Conservation (phyloP, 208 protist species). For the Trypanosoma boissoni region DNA sequence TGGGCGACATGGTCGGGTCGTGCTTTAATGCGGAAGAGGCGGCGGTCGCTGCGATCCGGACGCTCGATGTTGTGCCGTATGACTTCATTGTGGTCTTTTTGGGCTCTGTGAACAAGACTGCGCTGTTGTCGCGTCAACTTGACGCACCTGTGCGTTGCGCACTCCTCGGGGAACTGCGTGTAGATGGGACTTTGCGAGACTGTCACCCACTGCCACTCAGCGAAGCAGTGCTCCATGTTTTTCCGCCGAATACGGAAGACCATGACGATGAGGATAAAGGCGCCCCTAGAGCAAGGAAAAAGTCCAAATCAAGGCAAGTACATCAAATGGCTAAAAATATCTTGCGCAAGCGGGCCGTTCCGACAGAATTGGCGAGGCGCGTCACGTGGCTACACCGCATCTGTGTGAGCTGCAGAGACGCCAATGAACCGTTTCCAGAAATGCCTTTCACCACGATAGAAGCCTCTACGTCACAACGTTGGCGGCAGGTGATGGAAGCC, state of each 20-base stretch:
- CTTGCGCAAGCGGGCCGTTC: conserved; percentile 16
- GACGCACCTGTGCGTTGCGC: conserved; percentile 11
- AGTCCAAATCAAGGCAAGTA: conserved; percentile 9
- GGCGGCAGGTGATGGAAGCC: conserved; percentile 10
- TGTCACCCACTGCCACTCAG: conserved; percentile 33
- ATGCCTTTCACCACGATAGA: conserved; percentile 10
- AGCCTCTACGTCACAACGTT: background rate
- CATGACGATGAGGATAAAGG: too few species aligned
- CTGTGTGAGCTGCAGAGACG: conserved; percentile 23
- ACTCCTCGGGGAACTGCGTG: conserved; percentile 29
- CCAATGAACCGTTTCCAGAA: conserved; percentile 12
- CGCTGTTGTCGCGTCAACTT: too few species aligned
- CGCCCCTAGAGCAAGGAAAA: too few species aligned
- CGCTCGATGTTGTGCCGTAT: conserved; percentile 1
- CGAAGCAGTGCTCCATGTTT: conserved; percentile 22
- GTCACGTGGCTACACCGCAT: conserved; percentile 38
- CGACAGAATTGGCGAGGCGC: conserved; percentile 6
- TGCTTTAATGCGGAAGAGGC: conserved; percentile 2
- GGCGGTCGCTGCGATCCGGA: background rate
- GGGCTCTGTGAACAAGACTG: too few species aligned
- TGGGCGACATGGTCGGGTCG: conserved; percentile 8
- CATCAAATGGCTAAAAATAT: conserved; percentile 11
- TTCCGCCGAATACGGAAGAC: too few species aligned
- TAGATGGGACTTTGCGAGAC: conserved; percentile 18
- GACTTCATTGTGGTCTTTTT: conserved; percentile 5